Evolutionary conservation across 129 eudicot species (phyloP), one percentile per base, ranked within the genome.

Genomic region (Flaveria robusta): DNA sequence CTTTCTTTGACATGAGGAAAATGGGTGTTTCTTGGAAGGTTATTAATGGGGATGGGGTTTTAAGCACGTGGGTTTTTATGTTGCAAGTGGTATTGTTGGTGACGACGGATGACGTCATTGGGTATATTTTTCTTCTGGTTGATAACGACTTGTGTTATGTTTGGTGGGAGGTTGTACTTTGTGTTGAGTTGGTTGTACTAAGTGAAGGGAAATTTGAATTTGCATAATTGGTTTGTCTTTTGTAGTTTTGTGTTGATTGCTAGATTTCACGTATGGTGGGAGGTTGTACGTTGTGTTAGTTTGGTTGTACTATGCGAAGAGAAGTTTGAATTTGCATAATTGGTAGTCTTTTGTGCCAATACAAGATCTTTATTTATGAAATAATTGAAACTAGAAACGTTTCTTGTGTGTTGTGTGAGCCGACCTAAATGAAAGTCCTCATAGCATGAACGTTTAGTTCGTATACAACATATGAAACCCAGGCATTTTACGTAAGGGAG

Each of bases 21-120:
- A 71, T 16, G 70, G 81, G 27, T 68, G 83, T 54, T 83, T 83
- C 86, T 68, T 2, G 71, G 86, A 83, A 83, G 83, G 26, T 78
- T 29, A 39, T 43, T 14, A 22, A 71, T 47, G 12, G 9, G 1
- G 34, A 45, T 51, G 79, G 72, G 73, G 10, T 67, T 73, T 83
- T 41, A 68, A 18, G 56, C 86, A 83, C 83, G 83, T 83, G 86
- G 31, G 4, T 41, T 52, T 65, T 34, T 34, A 64, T 72, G 83
- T 54, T 80, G 79, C 79, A 80, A 80, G 22, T 80, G 41, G 84
- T 10, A 24, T 19, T 3, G 18, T 19, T 50, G 66, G 72, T 51
- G 60, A 11, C 15, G 54, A 59, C 79, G 77, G 67, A 63, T 86
- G 59, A 84, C 82, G 78, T 86, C 91, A 70, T 71, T 78, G 24